phyloP scores from a whole-genome alignment of 2,329 filamentous ascomycete species.

The Alternaria consortialis region DNA sequence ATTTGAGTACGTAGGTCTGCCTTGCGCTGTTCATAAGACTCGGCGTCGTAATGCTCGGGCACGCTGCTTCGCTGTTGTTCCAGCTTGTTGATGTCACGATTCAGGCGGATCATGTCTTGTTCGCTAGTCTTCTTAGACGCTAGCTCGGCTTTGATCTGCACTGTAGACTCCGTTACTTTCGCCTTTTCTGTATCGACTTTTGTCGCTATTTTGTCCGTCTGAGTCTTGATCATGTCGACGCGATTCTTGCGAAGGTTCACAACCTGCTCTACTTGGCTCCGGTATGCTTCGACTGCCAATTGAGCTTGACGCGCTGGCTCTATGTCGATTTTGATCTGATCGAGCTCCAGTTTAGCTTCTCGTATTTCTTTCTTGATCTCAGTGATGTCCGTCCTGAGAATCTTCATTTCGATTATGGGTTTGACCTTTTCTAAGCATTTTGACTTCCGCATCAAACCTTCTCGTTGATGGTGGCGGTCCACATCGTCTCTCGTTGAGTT shows the following conservation, averaged over 20 bases:
- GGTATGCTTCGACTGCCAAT: conserved; percentile 75
- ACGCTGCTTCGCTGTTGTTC: conserved; percentile 69
- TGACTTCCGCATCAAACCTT: conserved; percentile 70
- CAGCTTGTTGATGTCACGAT: conserved; percentile 67
- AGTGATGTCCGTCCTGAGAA: conserved; percentile 59
- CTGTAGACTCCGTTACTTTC: conserved; percentile 55
- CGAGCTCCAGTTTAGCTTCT: conserved; percentile 65
- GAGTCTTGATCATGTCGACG: conserved; percentile 64
- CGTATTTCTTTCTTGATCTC: conserved; percentile 66
- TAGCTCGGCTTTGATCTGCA: conserved; percentile 52
- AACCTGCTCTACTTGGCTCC: conserved; percentile 63
- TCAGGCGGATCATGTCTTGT: conserved; percentile 39
- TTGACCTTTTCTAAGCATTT: conserved; percentile 71
- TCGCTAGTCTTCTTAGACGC: conserved; percentile 54
- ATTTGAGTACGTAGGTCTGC: conserved; percentile 63
- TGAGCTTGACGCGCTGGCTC: conserved; percentile 76
- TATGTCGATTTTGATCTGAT: conserved; percentile 66
- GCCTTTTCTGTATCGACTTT: conserved; percentile 48
- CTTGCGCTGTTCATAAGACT: conserved; percentile 76
- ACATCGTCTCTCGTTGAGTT: conserved; percentile 80
- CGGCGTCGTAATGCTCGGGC: conserved; percentile 72
- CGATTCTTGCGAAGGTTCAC: conserved; percentile 64
- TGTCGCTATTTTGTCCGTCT: conserved; percentile 56
- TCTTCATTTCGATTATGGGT: conserved; percentile 71
- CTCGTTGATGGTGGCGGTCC: conserved; percentile 79